These are phyloP conservation scores for Calonectria hongkongensis DNA, from an alignment of 2,329 filamentous ascomycete genomes.

Conservation along the genomic window DNA sequence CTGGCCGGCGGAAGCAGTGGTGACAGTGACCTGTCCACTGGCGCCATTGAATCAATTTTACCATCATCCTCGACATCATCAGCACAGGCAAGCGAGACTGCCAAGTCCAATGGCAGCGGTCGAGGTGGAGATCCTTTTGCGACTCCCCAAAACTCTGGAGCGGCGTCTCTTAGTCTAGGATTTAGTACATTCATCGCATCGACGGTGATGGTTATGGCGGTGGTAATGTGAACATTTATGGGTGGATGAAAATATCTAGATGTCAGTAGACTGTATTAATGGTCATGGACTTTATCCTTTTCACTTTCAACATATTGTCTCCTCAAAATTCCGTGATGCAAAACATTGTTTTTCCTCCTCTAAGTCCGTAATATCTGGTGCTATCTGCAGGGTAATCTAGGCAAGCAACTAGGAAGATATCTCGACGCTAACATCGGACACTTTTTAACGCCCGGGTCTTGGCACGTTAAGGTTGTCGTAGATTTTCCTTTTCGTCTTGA, in stretches of 20 bases:
- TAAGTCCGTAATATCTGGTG: background rate
- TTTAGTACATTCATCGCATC: slow-evolving; percentile 29
- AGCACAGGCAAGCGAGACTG: slow-evolving; percentile 22
- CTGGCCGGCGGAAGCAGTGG: slow-evolving; percentile 8
- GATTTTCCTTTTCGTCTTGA: too few relatives aligned
- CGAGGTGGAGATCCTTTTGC: slow-evolving; percentile 42
- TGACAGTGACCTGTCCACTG: slow-evolving; percentile 12
- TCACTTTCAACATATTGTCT: background rate
- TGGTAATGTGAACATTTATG: slow-evolving; percentile 14
- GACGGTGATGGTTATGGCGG: slow-evolving; percentile 21
- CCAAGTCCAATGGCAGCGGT: slow-evolving; percentile 17
- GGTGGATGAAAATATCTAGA: slow-evolving; percentile 26
- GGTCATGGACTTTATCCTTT: background rate
- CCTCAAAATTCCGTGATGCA: background rate
- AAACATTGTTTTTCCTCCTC: background rate
- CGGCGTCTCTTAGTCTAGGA: slow-evolving; percentile 10
- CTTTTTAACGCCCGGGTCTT: background rate
- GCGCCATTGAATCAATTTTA: slow-evolving; percentile 2
- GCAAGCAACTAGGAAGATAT: too few relatives aligned
- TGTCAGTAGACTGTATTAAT: slow-evolving; percentile 38
- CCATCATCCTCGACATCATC: slow-evolving; percentile 26
- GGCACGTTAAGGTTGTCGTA: too few relatives aligned
- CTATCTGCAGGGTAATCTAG: background rate
- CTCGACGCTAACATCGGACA: too few relatives aligned
- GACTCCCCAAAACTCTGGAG: slow-evolving; percentile 22